These are phyloP conservation scores for Cladosporium sphaerospermum DNA, from an alignment of 2,329 filamentous ascomycete genomes.

Conservation along the genomic window DNA sequence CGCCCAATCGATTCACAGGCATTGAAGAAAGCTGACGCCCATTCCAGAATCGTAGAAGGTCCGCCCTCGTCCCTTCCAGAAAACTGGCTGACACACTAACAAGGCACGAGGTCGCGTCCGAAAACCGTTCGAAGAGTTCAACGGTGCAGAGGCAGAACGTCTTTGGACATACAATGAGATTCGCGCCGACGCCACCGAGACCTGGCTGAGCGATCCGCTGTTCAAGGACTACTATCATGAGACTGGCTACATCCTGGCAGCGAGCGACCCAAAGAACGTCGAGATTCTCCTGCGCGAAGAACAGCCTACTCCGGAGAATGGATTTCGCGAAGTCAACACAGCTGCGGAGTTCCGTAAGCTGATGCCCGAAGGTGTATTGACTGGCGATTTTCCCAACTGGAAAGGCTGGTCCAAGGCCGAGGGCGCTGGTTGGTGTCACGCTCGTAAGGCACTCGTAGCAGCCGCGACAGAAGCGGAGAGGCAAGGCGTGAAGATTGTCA, in stretches of 20 bases:
- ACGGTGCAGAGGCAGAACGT: constrained; percentile 7
- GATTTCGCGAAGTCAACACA: constrained; percentile 32
- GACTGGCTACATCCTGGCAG: constrained; percentile 44
- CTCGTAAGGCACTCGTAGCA: constrained; percentile 43
- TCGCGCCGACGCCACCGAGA: constrained; percentile 33
- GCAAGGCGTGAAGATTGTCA: constrained; percentile 44
- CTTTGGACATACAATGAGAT: constrained; percentile 17
- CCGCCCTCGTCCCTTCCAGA: neutral
- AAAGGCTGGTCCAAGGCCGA: constrained; percentile 42
- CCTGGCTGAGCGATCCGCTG: constrained; percentile 39
- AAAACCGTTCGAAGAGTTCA: constrained; percentile 7
- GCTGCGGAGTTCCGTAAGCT: constrained; percentile 44
- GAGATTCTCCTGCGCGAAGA: constrained; percentile 18
- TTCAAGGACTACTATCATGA: constrained; percentile 41
- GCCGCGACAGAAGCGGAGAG: constrained; percentile 40
- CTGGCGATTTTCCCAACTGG: constrained; percentile 46
- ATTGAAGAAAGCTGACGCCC: neutral
- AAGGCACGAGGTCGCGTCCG: constrained; percentile 12
- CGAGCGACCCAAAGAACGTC: constrained; percentile 35
- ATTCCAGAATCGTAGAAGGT: constrained; percentile 37
- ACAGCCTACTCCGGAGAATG: constrained; percentile 18
- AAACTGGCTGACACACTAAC: constrained; percentile 11
- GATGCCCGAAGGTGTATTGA: constrained; percentile 48
- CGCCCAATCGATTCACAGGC: too few relatives aligned
- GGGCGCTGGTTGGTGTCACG: constrained; percentile 50